A percentile compares a stretch with the other conserved stretches of the same genome.
Conservation (phyloP, 345 rosid species). For the Brassica nigra region DNA sequence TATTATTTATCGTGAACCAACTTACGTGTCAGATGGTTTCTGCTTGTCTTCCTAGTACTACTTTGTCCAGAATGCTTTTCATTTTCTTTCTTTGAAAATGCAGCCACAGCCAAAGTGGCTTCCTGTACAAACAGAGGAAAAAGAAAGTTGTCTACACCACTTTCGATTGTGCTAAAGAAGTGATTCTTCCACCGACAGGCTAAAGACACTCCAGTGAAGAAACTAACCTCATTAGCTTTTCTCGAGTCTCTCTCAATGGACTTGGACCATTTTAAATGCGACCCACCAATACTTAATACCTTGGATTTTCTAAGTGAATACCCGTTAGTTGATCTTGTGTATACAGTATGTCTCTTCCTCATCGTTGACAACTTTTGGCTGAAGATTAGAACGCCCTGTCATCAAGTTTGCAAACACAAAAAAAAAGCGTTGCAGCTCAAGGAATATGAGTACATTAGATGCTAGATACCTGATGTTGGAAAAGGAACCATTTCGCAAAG, state of each 20-base stretch:
- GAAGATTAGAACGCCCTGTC: constrained; percentile 39
- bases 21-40: constrained; percentile 56
- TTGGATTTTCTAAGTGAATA: constrained; percentile 85
- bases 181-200: constrained; percentile 3
- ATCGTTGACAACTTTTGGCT: constrained; percentile 62
- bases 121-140: constrained; percentile 51
- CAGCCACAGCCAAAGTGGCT: constrained; percentile 91
- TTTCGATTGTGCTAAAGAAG: constrained; percentile 6
- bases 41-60: constrained; percentile 47
- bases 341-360: constrained; percentile 79
- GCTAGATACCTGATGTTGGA: constrained; percentile 61
- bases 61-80: constrained; percentile 48
- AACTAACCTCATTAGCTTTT: constrained; percentile 86
- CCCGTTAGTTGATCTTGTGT: constrained; percentile 83
- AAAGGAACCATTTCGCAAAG: constrained; percentile 47
- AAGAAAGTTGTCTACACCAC: constrained; percentile 18
- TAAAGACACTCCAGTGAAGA: constrained; percentile 19
- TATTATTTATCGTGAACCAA: constrained; percentile 35
- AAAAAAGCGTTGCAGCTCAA: constrained; percentile 29
- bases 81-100: constrained; percentile 65
- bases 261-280: constrained; percentile 94
- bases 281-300: constrained; percentile 85
- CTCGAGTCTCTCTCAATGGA: constrained; percentile 79
- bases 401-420: constrained; percentile 31
- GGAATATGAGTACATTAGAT: constrained; percentile 33